Percentiles rank a stretch among this genome's conserved stretches.
These are phyloP conservation scores for Pugionium dolabratum DNA, from an alignment of 345 rosid species.

Conservation along the genomic window DNA sequence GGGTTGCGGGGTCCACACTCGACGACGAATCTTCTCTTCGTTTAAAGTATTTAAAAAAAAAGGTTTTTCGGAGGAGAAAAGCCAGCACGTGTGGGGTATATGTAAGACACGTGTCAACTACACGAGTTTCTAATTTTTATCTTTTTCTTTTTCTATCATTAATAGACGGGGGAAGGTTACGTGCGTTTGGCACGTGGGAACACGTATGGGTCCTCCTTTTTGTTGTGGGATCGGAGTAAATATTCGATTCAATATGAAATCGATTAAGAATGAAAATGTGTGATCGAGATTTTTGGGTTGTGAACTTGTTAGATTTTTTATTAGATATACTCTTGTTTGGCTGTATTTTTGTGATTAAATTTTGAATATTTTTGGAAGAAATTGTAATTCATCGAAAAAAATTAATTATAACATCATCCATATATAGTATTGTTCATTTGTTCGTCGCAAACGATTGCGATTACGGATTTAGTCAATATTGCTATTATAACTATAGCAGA, in stretches of 20 bases:
- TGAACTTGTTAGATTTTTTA: constrained; percentile 24
- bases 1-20: constrained; percentile 30
- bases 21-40: constrained; percentile 42
- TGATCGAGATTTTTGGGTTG: constrained; percentile 21
- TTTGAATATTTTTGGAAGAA: constrained; percentile 9
- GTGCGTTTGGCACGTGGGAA: constrained; percentile 41
- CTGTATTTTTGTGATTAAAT: constrained; percentile 11
- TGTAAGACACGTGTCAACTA: constrained; percentile 41
- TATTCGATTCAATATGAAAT: constrained; percentile 11
- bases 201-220: constrained; percentile 23
- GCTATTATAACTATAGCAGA: too few relatives aligned
- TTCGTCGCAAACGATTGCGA: too few relatives aligned
- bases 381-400: neutral
- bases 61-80: constrained; percentile 34
- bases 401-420: too few relatives aligned
- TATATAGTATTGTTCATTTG: too few relatives aligned
- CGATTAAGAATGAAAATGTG: constrained; percentile 32
- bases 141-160: constrained; percentile 8
- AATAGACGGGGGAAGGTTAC: constrained; percentile 3
- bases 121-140: constrained; percentile 20
- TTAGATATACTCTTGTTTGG: constrained; percentile 15
- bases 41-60: neutral
- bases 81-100: constrained; percentile 36
- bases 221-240: neutral
- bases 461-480: too few relatives aligned